Base-by-base conservation (phyloP, 1,284 basidiomycete genomes). In the Irpex lacteus region DNA sequence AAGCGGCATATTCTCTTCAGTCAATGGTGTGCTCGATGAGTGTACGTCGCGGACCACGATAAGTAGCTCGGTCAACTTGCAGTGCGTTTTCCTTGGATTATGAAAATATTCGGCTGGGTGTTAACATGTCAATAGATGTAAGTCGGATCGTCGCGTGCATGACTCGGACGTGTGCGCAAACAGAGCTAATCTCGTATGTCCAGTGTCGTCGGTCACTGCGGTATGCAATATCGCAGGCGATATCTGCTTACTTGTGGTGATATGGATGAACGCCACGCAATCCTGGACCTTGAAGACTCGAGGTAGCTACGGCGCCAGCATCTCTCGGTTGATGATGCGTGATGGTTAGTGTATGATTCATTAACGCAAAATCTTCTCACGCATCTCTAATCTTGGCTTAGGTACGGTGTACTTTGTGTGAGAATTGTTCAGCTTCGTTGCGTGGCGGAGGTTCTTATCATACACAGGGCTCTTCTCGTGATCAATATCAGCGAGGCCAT, bases 391-490 rank as follows among this genome's bases (percentile, higher is more conserved):
- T 9, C 37, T 26, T 34, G 13, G 34, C 13, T 7, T 40, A 61
- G 60, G 60, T 6, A 61, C 52, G 15, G 1, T 61, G 5, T 61
- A 61, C 36, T 61, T 61, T 32, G 5, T 61, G 60, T 54, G 40
- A 44, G 40, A 36, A 36, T 8, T 34, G 5, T 15, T 11, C 11
- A 7, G 26, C 34, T 3, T 21, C 13, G 6, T 18, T 56, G 21
- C 19, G 7, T 26, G 26, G 26, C 26, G 26, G 26, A 26, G 26
- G 26, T 26, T 26, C 26, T 26, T 26, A 26, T 26, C 26, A 26
- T 26, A 26, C 34, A 26, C 26, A 56, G 54, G 8, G 54, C 19
- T 32, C 19, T 56, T 34, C 32, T 56, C 13, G n/a, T 36, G 21
- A 15, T 38, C 44, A 26, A 62, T 38, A 26, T 54, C 44, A 34